These are phyloP conservation scores for Globisporangium polare DNA, from an alignment of 352 stramenopile genomes.

Conservation along the genomic window DNA sequence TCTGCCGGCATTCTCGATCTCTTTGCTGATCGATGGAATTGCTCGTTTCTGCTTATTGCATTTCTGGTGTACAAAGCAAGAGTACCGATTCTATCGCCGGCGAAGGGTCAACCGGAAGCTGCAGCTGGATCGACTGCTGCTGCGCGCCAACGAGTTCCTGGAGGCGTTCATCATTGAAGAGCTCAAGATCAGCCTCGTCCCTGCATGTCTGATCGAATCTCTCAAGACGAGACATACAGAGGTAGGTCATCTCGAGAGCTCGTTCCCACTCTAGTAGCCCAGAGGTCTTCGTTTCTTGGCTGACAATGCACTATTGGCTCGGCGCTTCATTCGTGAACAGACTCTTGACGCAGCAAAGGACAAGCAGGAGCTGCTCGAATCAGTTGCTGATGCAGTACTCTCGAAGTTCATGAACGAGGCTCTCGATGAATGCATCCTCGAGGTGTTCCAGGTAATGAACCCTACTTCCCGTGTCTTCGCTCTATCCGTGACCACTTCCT, in stretches of 20 bases:
- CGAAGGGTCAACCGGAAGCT: slow-evolving; percentile 19
- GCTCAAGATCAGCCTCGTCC: slow-evolving; percentile 22
- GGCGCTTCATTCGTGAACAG: slow-evolving; percentile 9
- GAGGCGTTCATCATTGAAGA: slow-evolving; percentile 30
- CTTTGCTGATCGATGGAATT: not conserved
- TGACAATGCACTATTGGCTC: not conserved
- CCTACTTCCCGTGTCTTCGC: not conserved
- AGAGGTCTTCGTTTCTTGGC: not conserved
- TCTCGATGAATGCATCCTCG: slow-evolving; percentile 16
- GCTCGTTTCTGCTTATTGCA: too few species aligned
- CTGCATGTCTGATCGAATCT: slow-evolving; percentile 36
- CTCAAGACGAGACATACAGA: slow-evolving; percentile 24
- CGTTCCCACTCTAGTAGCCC: too few species aligned
- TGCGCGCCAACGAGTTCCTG: slow-evolving; percentile 24
- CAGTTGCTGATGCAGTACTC: slow-evolving; percentile 14
- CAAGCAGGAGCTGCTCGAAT: slow-evolving; percentile 19
- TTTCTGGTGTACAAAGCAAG: slow-evolving; percentile 27
- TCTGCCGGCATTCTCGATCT: not conserved
- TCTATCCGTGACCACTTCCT: not conserved
- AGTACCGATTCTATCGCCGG: slow-evolving; percentile 39
- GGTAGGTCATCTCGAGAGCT: slow-evolving; percentile 17
- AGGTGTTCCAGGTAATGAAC: slow-evolving; percentile 34
- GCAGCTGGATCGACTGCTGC: slow-evolving; percentile 17
- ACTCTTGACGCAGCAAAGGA: slow-evolving; percentile 15
- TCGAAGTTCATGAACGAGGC: slow-evolving; percentile 19